These are phyloP conservation scores for Cryptococcus floricola DNA, from an alignment of 1,284 basidiomycete species.

Conservation along the genomic window DNA sequence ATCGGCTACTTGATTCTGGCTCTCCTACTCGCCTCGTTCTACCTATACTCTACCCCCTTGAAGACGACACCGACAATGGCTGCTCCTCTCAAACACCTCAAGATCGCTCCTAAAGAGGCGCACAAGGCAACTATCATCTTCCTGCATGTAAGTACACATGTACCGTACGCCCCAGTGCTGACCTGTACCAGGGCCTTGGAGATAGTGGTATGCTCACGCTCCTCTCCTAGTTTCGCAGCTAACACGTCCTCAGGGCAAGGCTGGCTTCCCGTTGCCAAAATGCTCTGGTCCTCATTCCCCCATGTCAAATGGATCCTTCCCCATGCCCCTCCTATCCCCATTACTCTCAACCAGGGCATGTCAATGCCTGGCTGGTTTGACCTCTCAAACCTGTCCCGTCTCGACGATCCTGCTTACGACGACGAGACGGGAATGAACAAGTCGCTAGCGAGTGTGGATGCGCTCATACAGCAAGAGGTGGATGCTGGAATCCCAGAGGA, in stretches of 20 bases:
- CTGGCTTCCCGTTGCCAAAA: slow-evolving; percentile 71
- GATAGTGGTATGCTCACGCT: slow-evolving; percentile 30
- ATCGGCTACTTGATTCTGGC: background rate
- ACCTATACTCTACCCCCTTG: background rate
- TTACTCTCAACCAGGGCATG: slow-evolving; percentile 46
- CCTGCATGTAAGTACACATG: slow-evolving; percentile 63
- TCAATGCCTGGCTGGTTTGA: slow-evolving; percentile 62
- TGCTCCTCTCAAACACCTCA: slow-evolving; percentile 42
- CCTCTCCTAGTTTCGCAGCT: background rate
- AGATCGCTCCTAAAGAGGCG: slow-evolving; percentile 42
- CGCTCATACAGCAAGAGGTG: slow-evolving; percentile 69
- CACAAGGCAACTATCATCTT: slow-evolving; percentile 87
- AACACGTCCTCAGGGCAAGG: slow-evolving; percentile 55
- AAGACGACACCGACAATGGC: slow-evolving; percentile 1
- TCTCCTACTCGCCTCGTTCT: background rate
- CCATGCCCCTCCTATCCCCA: slow-evolving; percentile 59
- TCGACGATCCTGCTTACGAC: slow-evolving; percentile 60
- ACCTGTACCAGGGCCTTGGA: slow-evolving; percentile 36
- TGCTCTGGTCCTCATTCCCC: slow-evolving; percentile 57
- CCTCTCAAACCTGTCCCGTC: slow-evolving; percentile 61
- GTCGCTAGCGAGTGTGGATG: slow-evolving; percentile 61
- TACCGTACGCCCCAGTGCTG: too few relatives aligned
- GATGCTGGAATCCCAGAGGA: slow-evolving; percentile 59
- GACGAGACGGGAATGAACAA: slow-evolving; percentile 64
- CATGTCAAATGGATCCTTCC: slow-evolving; percentile 82